Evolutionary conservation across 441 rosid genomes (phyloP), one percentile per base, ranked within the genome.

Genomic region (Erodium moschatum): DNA sequence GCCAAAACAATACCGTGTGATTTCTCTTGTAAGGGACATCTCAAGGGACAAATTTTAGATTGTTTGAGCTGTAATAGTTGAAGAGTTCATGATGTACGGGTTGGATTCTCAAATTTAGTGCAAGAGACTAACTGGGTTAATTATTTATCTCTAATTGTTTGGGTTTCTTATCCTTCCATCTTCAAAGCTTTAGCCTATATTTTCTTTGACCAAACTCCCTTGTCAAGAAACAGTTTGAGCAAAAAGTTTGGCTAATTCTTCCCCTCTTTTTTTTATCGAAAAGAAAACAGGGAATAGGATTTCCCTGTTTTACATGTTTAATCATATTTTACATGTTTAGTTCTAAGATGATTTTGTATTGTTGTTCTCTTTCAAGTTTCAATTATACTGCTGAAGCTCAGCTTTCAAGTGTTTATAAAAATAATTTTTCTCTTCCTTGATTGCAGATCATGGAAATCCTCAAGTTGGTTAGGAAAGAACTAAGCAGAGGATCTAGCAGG

Each of bases 381-480:
- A 50, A 13, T n/a, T 0, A 50, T 5, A 50, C 56, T 15, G 18
- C 4, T 5, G 6, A n/a, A 13, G 18, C 56, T 50, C 56, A 50
- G 4, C 56, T 50, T 50, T 15, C 0, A 19, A 13, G 18, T 46
- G 52, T 46, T 46, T 12, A 9, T 46, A 0, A 13, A 46, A 13
- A 46, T 46, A 6, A 11, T 46, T 50, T 50, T 13, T 50, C 19
- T n/a, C 6, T 50, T 13, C 16, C 56, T 50, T 2, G 16, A n/a
- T n/a, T n/a, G 56, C 56, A 50, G 56, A 50, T 50, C 5, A 50
- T 50, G 56, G 56, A 50, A 50, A 50, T 50, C 56, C 56, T 50
- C 6, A 50, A 50, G 56, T 13, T 50, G 56, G 56, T 50, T n/a
- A 50, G 56, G 5, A 50, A 50, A 50, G 56, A 50, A 50, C 56